Evolutionary conservation across 352 stramenopile genomes (phyloP), one percentile per base, ranked within the genome.

Genomic region (Phytophthora brassicae): DNA sequence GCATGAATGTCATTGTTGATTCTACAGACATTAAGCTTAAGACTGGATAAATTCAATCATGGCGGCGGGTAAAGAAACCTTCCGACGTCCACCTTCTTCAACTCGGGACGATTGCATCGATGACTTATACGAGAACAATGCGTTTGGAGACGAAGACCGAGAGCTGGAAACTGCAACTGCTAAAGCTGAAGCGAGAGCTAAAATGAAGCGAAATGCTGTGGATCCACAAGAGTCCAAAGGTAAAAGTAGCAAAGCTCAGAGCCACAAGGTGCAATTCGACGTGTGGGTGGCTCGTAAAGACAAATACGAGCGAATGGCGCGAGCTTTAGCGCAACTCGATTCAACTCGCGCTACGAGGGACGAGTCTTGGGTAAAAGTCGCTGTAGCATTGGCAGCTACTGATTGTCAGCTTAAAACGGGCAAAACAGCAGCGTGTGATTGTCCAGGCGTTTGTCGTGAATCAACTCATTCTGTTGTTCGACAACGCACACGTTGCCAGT

Each of bases 261-360:
- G 60, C 23, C 28, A 56, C 46, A 69, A 63, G 42, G 56, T 92
- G 44, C 74, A 92, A 22, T 95, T 96, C 51, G 74, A 92, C 29
- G 74, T 89, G 11, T 96, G 86, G 86, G 84, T 96, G 12, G 77
- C 77, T 6, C 81, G 84, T 24, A 94, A 96, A 55, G 88, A 96
- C 70, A 93, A 92, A 57, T 94, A 92, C 52, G 86, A 95, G 63
- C 80, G 83, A 22, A 88, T 87, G 46, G 75, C 86, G 11, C 56
- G 69, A 20, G 70, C 88, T 35, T 67, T 96, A 12, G 46, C 62
- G 17, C 63, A 89, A 38, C 64, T 96, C 17, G 87, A 90, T 60
- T 80, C 73, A 4, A 70, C 87, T 20, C 83, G 88, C 38, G 81
- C 81, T 12, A 60, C 57, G 12, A 56, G 77, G 6, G 74, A 89